Evolutionary conservation across 495 filamentous ascomycete genomes (phyloP).

Genomic region (Parmelia sp.): DNA sequence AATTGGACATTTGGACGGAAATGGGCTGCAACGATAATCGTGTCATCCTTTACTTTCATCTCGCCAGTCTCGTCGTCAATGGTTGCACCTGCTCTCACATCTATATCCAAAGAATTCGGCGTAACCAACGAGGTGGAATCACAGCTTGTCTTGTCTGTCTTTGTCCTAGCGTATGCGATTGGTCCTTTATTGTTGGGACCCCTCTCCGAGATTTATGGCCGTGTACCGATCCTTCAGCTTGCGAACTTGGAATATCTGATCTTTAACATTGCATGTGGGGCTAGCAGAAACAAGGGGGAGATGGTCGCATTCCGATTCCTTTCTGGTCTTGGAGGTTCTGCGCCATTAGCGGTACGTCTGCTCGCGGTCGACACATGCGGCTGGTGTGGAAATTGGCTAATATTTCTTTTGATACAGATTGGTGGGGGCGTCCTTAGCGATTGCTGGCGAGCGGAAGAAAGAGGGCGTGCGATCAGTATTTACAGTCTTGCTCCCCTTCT

Average conservation of each 20-base stretch:
- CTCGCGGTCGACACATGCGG: neutral
- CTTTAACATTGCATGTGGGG: slow-evolving; percentile 52
- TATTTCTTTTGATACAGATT: slow-evolving; percentile 34
- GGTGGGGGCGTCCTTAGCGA: slow-evolving; percentile 59
- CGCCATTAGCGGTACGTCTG: slow-evolving; percentile 42
- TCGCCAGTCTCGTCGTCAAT: slow-evolving; percentile 67
- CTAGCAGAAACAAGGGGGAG: slow-evolving; percentile 43
- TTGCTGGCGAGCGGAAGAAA: slow-evolving; percentile 55
- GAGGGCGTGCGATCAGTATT: slow-evolving; percentile 57
- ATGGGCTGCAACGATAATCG: slow-evolving; percentile 55
- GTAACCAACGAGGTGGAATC: slow-evolving; percentile 51
- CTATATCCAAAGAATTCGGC: slow-evolving; percentile 53
- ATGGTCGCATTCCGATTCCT: slow-evolving; percentile 54
- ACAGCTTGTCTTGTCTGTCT: slow-evolving; percentile 61
- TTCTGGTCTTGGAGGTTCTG: slow-evolving; percentile 52
- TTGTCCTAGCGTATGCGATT: slow-evolving; percentile 68
- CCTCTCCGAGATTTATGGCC: slow-evolving; percentile 68
- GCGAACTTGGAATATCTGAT: slow-evolving; percentile 61
- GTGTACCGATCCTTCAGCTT: slow-evolving; percentile 52
- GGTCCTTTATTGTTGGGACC: slow-evolving; percentile 66
- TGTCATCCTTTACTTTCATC: slow-evolving; percentile 63
- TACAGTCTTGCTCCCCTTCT: slow-evolving; percentile 62
- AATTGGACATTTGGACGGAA: slow-evolving; percentile 53
- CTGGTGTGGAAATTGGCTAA: slow-evolving; percentile 4
- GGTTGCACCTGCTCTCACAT: slow-evolving; percentile 59